phyloP scores from a whole-genome alignment of 768 basidiomycete species.

The Lanmaoa rubissima region DNA sequence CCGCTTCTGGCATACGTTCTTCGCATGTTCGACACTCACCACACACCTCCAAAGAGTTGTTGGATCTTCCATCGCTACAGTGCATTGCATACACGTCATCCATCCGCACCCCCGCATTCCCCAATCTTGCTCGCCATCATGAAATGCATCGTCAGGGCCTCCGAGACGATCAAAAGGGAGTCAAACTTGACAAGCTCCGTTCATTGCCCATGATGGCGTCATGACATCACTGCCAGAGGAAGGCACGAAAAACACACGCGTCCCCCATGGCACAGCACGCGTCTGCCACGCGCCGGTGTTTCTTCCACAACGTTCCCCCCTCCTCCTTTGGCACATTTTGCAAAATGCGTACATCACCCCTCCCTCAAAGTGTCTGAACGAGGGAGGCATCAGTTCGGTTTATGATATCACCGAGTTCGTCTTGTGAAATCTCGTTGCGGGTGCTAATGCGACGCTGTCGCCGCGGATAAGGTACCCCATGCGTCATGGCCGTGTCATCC shows the following conservation, averaged over 20 bases:
- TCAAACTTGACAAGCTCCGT: not conserved
- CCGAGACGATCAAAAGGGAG: slow-evolving; percentile 14
- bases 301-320: slow-evolving; percentile 8
- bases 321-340: not conserved
- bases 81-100: slow-evolving; percentile 17
- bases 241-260: slow-evolving; percentile 18
- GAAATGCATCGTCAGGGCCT: slow-evolving; percentile 11
- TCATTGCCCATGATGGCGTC: slow-evolving; percentile 10
- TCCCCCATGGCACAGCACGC: slow-evolving; percentile 31
- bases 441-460: not conserved
- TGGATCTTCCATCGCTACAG: slow-evolving; percentile 10
- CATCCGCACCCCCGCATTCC: slow-evolving; percentile 19
- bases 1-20: slow-evolving; percentile 8
- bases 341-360: not conserved
- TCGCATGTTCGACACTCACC: slow-evolving; percentile 18
- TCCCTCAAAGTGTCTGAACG: slow-evolving; percentile 6
- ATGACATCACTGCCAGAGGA: slow-evolving; percentile 15
- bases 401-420: slow-evolving; percentile 5
- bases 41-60: not conserved
- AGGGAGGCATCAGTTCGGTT: not conserved
- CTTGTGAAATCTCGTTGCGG: not conserved
- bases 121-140: slow-evolving; percentile 14
- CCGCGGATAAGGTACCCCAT: not conserved
- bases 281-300: slow-evolving; percentile 19
- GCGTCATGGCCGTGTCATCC: slow-evolving; percentile 11